Conservation (phyloP, 257 asterid species). For the Ilex asprella region DNA sequence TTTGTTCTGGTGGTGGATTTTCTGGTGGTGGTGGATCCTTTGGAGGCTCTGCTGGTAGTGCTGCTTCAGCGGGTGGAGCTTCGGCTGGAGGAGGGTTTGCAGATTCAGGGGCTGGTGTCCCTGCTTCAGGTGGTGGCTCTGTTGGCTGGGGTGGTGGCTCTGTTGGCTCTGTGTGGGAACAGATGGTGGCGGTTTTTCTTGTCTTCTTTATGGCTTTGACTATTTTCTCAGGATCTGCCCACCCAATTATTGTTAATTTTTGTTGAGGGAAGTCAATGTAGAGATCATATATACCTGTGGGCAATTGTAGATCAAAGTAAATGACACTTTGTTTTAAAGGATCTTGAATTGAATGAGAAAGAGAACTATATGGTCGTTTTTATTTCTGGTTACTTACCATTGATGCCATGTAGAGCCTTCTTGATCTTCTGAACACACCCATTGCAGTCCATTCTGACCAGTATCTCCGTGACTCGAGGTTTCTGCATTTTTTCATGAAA, state of each 20-base stretch:
- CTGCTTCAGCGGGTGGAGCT: constrained; percentile 23
- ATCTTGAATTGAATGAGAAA: background rate
- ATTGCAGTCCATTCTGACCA: constrained; percentile 77
- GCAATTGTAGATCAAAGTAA: background rate
- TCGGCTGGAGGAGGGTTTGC: constrained; percentile 35
- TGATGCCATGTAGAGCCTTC: constrained; percentile 62
- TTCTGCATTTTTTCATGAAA: constrained; percentile 36
- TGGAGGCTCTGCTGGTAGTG: constrained; percentile 28
- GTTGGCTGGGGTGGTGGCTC: constrained; percentile 41
- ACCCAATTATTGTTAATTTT: constrained; percentile 63
- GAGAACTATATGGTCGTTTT: background rate
- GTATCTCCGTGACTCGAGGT: constrained; percentile 59
- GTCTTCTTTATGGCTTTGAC: constrained; percentile 73
- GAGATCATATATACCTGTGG: constrained; percentile 58
- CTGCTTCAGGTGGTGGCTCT: constrained; percentile 17
- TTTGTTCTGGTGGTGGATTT: constrained; percentile 31
- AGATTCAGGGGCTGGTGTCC: constrained; percentile 29
- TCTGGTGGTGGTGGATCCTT: constrained; percentile 31
- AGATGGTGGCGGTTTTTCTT: constrained; percentile 63
- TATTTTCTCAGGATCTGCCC: constrained; percentile 71
- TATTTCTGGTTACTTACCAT: constrained; percentile 34
- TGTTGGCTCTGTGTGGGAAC: constrained; percentile 55
- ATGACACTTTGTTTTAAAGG: background rate
- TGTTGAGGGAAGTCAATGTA: constrained; percentile 71
- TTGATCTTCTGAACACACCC: constrained; percentile 86